phyloP scores from a whole-genome alignment of 108 stramenopile species.

The Hondaea fermentalgiana region DNA sequence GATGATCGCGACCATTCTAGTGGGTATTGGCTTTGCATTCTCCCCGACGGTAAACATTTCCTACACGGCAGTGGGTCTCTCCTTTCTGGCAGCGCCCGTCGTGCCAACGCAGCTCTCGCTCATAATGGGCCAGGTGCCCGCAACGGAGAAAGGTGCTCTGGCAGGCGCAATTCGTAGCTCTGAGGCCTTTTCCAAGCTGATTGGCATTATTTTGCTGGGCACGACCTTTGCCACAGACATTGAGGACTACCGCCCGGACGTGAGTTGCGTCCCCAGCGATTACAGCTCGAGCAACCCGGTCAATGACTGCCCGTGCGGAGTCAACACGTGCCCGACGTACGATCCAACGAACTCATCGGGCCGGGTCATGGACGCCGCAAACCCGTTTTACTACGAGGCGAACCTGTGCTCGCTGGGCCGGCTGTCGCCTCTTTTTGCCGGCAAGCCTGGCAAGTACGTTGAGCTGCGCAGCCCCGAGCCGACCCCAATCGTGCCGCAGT shows the following conservation, averaged over 20 bases:
- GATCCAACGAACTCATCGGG: neutral
- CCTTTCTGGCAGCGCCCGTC: neutral
- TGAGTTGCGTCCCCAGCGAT: neutral
- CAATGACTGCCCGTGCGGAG: neutral
- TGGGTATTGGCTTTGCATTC: neutral
- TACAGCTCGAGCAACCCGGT: neutral
- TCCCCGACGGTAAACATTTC: neutral
- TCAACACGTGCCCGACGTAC: neutral
- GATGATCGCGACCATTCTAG: neutral
- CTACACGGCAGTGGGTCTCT: neutral
- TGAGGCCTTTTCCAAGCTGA: neutral
- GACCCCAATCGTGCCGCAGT: neutral
- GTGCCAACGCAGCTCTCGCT: neutral
- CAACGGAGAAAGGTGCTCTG: neutral
- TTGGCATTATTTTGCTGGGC: neutral
- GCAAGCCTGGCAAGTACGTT: neutral
- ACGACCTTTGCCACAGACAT: neutral
- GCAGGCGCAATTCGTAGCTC: constrained; percentile 1
- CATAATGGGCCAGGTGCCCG: neutral
- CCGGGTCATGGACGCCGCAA: neutral
- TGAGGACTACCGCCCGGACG: neutral
- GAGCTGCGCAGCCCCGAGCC: neutral
- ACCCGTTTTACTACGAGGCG: neutral
- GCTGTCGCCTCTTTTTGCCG: neutral
- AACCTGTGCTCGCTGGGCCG: neutral